A percentile compares a stretch with the other conserved stretches of the same genome.
Evolutionary conservation across 78 protist species (phyloP).

Genomic region (Guillardia theta): DNA sequence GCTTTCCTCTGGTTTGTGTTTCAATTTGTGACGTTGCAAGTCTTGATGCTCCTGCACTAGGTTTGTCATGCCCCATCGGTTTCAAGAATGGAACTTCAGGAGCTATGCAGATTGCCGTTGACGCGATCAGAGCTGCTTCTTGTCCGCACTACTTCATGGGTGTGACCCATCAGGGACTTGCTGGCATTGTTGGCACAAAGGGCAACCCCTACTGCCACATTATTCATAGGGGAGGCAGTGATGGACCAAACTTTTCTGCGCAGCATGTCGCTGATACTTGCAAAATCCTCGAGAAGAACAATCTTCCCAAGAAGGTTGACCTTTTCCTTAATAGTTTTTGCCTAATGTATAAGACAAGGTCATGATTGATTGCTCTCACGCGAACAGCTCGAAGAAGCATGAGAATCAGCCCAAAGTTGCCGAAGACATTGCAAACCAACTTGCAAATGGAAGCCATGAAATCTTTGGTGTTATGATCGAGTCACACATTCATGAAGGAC

Average conservation of each 20-base stretch:
- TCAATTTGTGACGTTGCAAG: not conserved
- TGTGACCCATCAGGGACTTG: slow-evolving; percentile 57
- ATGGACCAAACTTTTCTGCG: slow-evolving; percentile 67
- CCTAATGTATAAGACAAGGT: too few species aligned
- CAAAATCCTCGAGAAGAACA: not conserved
- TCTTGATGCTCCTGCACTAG: slow-evolving; percentile 48
- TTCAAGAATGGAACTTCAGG: slow-evolving; percentile 73
- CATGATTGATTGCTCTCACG: slow-evolving; percentile 72
- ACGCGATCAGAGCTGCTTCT: slow-evolving; percentile 62
- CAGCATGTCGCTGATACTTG: not conserved
- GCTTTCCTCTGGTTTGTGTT: not conserved
- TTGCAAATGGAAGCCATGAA: not conserved
- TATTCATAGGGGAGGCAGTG: slow-evolving; percentile 60
- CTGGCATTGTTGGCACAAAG: slow-evolving; percentile 50
- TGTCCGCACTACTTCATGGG: slow-evolving; percentile 56
- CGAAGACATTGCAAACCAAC: slow-evolving; percentile 12
- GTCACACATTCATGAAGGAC: slow-evolving; percentile 65
- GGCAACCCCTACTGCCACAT: slow-evolving; percentile 69
- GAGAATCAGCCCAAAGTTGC: slow-evolving; percentile 60
- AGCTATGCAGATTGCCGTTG: slow-evolving; percentile 49
- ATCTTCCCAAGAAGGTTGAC: not conserved
- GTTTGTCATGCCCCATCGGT: slow-evolving; percentile 73
- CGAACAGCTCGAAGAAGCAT: slow-evolving; percentile 58
- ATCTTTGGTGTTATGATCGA: slow-evolving; percentile 79
- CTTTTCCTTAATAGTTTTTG: too few species aligned